These are phyloP conservation scores for Phanerodontia chrysosporium DNA, from an alignment of 768 basidiomycete species.

Conservation along the genomic window DNA sequence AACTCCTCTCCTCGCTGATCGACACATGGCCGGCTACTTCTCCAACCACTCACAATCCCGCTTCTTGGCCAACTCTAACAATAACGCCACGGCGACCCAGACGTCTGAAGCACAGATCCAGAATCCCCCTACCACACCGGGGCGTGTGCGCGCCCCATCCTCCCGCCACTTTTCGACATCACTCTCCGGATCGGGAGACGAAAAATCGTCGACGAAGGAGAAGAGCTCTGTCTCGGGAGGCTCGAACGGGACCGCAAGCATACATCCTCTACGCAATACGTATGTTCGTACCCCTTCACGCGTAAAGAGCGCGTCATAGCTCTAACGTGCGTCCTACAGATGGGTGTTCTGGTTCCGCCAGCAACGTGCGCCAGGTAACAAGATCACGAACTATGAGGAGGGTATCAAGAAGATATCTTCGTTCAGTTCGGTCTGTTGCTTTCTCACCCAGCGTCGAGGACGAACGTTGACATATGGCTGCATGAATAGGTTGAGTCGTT, in stretches of 20 bases:
- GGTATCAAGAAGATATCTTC: conserved; percentile 90
- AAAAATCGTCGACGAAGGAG: conserved; percentile 43
- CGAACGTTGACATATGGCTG: background rate
- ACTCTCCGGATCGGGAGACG: conserved; percentile 38
- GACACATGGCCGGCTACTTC: conserved; percentile 54
- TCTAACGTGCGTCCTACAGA: conserved; percentile 33
- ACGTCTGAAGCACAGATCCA: conserved; percentile 24
- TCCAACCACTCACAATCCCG: conserved; percentile 77
- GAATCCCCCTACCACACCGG: conserved; percentile 16
- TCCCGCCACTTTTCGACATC: conserved; percentile 77
- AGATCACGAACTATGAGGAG: conserved; percentile 88
- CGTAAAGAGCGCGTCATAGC: conserved; percentile 15
- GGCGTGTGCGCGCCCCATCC: conserved; percentile 47
- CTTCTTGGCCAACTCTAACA: conserved; percentile 51
- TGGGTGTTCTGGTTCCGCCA: conserved; percentile 94
- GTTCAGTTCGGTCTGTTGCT: conserved; percentile 70
- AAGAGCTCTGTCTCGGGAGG: conserved; percentile 31
- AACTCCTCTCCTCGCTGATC: conserved; percentile 3
- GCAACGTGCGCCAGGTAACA: conserved; percentile 85
- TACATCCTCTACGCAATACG: conserved; percentile 83
- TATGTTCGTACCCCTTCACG: conserved; percentile 59
- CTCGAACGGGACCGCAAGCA: conserved; percentile 36
- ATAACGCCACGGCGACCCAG: conserved; percentile 17
- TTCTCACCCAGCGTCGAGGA: background rate
- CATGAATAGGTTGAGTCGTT: conserved; percentile 96